A percentile compares a stretch with the other conserved stretches of the same genome.
Evolutionary conservation across 768 basidiomycete species (phyloP).

Genomic region (Rhizopogon sp.): DNA sequence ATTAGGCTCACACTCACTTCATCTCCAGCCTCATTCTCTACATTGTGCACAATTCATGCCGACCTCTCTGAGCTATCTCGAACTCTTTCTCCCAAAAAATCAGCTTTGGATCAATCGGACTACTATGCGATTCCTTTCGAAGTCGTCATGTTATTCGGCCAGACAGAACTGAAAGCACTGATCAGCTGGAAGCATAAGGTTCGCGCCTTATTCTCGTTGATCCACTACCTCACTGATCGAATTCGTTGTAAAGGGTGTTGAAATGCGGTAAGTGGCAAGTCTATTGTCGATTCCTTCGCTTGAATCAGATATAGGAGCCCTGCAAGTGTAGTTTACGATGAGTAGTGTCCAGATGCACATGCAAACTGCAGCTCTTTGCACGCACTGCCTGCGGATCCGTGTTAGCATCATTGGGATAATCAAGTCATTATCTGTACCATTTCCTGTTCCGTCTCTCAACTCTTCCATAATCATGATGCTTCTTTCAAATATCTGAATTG

Average conservation of each 20-base stretch:
- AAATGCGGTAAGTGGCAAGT: slow-evolving; percentile 20
- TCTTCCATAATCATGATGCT: no score
- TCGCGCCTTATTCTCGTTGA: neutral
- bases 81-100: neutral
- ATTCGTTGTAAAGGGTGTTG: slow-evolving; percentile 19
- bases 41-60: neutral
- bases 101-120: neutral
- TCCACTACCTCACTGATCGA: neutral
- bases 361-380: no score
- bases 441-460: no score
- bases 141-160: slow-evolving; percentile 31
- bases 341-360: neutral
- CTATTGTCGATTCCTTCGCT: neutral
- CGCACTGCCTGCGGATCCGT: no score
- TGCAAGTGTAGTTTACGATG: neutral
- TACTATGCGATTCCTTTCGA: slow-evolving; percentile 23
- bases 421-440: no score
- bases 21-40: no score
- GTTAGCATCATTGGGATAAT: no score
- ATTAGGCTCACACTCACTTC: no score
- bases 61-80: slow-evolving; percentile 4
- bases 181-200: slow-evolving; percentile 35
- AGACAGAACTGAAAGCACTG: slow-evolving; percentile 37
- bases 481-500: no score
- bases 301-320: neutral